Conservation (phyloP, 176 grass and related monocot genomes). For the Panicum miliaceum region DNA sequence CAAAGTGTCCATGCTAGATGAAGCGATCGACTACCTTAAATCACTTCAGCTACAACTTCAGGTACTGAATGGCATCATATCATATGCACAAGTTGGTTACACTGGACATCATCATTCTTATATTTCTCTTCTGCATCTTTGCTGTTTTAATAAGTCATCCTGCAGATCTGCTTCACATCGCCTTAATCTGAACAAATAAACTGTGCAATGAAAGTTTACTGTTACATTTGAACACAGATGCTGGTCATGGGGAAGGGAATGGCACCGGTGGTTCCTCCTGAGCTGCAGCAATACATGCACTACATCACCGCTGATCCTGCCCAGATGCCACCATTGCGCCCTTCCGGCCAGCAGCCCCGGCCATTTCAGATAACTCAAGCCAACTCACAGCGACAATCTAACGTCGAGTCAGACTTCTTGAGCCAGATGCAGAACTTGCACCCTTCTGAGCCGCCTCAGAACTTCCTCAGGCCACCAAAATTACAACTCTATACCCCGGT, state of each 20-base stretch:
- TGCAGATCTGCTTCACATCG: not conserved
- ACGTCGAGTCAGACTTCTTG: constrained; percentile 58
- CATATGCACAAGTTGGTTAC: constrained; percentile 29
- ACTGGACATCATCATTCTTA: not conserved
- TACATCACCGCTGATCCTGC: constrained; percentile 47
- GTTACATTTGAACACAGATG: constrained; percentile 48
- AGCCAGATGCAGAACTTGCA: constrained; percentile 64
- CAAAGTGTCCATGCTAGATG: constrained; percentile 84
- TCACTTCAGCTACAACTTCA: constrained; percentile 80
- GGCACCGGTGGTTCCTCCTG: constrained; percentile 69
- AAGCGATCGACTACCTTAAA: constrained; percentile 80
- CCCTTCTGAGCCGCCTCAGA: constrained; percentile 50
- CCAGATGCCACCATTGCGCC: constrained; percentile 42
- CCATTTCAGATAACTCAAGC: constrained; percentile 58
- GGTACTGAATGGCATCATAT: constrained; percentile 47
- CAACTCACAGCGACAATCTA: constrained; percentile 36
- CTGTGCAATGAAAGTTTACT: not conserved
- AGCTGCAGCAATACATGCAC: constrained; percentile 73
- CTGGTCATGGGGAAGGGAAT: constrained; percentile 77
- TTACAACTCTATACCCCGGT: constrained; percentile 50
- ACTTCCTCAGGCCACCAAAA: constrained; percentile 61
- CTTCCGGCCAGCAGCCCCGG: constrained; percentile 40
- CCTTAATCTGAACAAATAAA: not conserved
- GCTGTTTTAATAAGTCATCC: not conserved
- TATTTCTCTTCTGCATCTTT: not conserved